Evolutionary conservation across 768 basidiomycete species (phyloP).

Genomic region (Naganishia vaughanmartiniae): DNA sequence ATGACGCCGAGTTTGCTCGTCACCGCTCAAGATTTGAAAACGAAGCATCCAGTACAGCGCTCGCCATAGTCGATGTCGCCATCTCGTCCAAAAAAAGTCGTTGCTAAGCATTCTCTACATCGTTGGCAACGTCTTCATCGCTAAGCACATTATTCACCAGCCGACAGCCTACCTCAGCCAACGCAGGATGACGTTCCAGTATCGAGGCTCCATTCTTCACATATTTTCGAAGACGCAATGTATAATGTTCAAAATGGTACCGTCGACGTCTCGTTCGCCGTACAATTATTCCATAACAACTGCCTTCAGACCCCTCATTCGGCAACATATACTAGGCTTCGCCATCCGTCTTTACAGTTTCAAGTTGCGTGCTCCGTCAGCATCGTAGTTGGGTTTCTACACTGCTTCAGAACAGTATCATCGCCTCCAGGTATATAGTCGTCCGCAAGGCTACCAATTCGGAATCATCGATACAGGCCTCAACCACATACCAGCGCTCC

Average conservation of each 20-base stretch:
- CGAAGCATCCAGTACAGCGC: background rate
- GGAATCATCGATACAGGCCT: background rate
- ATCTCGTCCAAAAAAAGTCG: slow-evolving; percentile 11
- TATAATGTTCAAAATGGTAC: slow-evolving; percentile 11
- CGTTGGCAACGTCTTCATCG: slow-evolving; percentile 15
- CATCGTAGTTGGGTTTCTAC: background rate
- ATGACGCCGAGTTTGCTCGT: background rate
- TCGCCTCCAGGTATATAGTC: slow-evolving; percentile 10
- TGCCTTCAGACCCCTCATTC: background rate
- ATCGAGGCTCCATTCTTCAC: background rate
- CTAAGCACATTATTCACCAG: slow-evolving; percentile 4
- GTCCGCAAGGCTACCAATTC: background rate
- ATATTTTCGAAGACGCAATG: background rate
- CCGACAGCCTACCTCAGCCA: background rate
- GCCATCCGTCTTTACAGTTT: background rate
- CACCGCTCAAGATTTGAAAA: slow-evolving; percentile 15
- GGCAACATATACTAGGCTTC: too few relatives aligned
- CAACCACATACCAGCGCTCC: background rate
- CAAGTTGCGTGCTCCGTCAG: background rate
- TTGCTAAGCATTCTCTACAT: background rate
- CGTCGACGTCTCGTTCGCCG: slow-evolving; percentile 2
- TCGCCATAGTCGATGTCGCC: slow-evolving; percentile 21
- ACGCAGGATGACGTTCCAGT: background rate
- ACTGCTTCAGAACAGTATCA: background rate
- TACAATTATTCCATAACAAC: background rate